These are phyloP conservation scores for Sordariomycetes sp. DNA, from an alignment of 2,329 filamentous ascomycete genomes.

Conservation along the genomic window DNA sequence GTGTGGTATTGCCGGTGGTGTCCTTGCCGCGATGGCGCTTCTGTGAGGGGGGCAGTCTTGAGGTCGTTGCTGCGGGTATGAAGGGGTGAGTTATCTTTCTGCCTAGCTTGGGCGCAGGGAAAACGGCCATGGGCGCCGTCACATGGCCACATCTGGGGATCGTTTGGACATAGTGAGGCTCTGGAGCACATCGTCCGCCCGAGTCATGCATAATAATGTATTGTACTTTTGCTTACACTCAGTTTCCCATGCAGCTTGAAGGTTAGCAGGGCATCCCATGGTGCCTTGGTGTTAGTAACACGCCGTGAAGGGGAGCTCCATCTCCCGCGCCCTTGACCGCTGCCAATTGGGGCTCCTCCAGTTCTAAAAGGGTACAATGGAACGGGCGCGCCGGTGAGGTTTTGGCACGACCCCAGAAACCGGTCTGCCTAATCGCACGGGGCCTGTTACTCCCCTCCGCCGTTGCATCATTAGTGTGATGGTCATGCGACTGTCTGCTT, in stretches of 20 bases:
- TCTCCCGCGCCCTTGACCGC: too few relatives aligned
- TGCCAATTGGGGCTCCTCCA: not conserved
- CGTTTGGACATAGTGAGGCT: not conserved
- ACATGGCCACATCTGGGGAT: not conserved
- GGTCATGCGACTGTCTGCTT: not conserved
- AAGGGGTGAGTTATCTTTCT: not conserved
- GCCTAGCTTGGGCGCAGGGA: not conserved
- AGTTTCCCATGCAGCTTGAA: not conserved
- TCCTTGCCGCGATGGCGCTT: constrained; percentile 5
- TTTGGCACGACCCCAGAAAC: not conserved
- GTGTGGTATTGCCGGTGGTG: constrained; percentile 5
- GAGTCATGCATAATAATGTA: not conserved
- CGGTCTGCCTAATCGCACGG: not conserved
- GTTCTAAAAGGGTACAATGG: not conserved
- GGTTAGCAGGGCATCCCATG: not conserved
- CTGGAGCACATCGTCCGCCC: not conserved
- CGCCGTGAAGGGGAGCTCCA: too few relatives aligned
- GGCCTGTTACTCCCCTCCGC: not conserved
- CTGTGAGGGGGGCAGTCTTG: not conserved
- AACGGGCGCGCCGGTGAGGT: not conserved
- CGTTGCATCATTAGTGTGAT: not conserved
- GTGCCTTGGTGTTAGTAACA: too few relatives aligned
- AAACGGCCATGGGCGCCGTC: not conserved
- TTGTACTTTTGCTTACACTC: not conserved
- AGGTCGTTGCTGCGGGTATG: not conserved